Evolutionary conservation across 345 rosid species (phyloP), one percentile per base, ranked within the genome.

Genomic region (Gossypium ekmanianum): DNA sequence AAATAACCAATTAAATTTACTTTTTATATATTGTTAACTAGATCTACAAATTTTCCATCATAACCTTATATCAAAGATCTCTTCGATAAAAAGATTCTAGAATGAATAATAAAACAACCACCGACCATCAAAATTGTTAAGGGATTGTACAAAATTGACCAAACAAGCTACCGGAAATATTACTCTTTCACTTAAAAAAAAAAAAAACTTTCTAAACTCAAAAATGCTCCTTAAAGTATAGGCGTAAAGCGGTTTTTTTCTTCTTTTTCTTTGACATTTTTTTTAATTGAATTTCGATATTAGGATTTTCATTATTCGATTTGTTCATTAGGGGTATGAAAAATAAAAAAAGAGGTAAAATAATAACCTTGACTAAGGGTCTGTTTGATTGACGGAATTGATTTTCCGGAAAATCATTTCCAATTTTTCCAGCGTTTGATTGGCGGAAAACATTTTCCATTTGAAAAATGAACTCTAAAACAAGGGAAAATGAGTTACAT

Each of bases 191-290:
- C 45, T 73, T 8, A 16, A 22, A 11, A 56, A 20, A 41, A 20
- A 16, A 48, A 16, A 2, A 43, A 22, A 24, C 57, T 73, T 73
- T 45, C 55, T 45, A 59, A 26, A 43, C 76, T 39, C 76, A 73
- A 59, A 59, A 61, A 57, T 11, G 22, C 56, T 6, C 44, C 56
- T 58, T 45, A 73, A 44, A 57, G 50, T 41, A 14, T 9, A 27
- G 1, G 17, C 34, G 13, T 26, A 24, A 29, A 47, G 54, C 61
- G 7, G 13, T 39, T 34, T 55, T 34, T 55, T n/a, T 55, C 9
- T 13, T 22, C 13, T 29, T 29, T 29, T 29, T 29, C 34, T 29
- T 29, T 29, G 34, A 29, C 22, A 1, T 3, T 7, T 24, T 24
- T 24, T n/a, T 29, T 2, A 48, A 48, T 24, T 22, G 12, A 68